phyloP scores from a whole-genome alignment of 2,329 filamentous ascomycete genomes.

The Aspergillus melleus region DNA sequence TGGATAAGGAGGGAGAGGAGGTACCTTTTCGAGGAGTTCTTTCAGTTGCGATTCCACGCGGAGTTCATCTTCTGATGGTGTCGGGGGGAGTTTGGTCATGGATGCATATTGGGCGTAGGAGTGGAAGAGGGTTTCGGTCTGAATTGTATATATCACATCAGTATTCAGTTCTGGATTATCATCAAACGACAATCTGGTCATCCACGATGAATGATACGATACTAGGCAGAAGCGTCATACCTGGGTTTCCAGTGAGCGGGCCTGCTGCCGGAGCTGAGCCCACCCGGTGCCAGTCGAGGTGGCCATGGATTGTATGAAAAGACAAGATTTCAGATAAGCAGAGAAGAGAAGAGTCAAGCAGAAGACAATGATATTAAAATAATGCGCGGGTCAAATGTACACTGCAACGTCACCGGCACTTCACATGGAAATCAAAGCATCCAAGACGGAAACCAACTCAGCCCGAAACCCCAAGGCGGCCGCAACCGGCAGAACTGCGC shows the following conservation, averaged over 20 bases:
- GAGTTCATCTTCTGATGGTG: slow-evolving; percentile 81
- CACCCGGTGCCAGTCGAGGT: slow-evolving; percentile 68
- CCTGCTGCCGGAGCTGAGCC: slow-evolving; percentile 92
- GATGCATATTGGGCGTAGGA: slow-evolving; percentile 89
- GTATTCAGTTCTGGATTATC: background rate
- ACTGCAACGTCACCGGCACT: background rate
- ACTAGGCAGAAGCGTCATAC: slow-evolving; percentile 49
- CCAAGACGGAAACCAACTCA: background rate
- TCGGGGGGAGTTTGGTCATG: slow-evolving; percentile 73
- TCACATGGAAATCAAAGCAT: background rate
- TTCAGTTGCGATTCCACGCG: slow-evolving; percentile 77
- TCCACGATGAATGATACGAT: background rate
- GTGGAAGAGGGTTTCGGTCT: slow-evolving; percentile 74
- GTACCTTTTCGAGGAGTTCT: slow-evolving; percentile 67
- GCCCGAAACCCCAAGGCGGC: background rate
- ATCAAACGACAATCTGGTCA: background rate
- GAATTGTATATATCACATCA: background rate
- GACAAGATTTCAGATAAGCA: background rate
- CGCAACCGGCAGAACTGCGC: slow-evolving; percentile 8
- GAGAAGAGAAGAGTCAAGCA: background rate
- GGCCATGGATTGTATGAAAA: slow-evolving; percentile 45
- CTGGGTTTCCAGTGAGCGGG: slow-evolving; percentile 84
- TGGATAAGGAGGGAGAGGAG: background rate
- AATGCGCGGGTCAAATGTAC: background rate
- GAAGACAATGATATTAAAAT: background rate